Conservation (phyloP, 202 grass and related monocot species). For the Bolboschoenoplectus hybrid region DNA sequence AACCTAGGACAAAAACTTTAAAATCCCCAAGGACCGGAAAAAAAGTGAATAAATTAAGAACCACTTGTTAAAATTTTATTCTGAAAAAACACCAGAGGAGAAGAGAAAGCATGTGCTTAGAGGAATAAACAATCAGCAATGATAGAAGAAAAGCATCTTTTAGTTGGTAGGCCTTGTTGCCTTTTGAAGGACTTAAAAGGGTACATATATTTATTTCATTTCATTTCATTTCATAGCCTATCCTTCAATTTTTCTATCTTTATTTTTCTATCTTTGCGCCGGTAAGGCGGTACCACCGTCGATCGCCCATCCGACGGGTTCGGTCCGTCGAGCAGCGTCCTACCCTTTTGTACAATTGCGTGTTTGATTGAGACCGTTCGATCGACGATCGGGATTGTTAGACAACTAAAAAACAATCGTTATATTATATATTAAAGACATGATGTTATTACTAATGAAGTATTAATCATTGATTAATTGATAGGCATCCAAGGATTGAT, state of each 20-base stretch:
- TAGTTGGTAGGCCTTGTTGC: slow-evolving; percentile 37
- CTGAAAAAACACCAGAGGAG: slow-evolving; percentile 27
- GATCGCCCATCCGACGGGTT: not conserved
- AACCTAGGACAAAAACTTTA: slow-evolving; percentile 26
- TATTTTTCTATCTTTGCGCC: not conserved
- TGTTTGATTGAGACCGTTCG: not conserved
- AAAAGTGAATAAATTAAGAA: slow-evolving; percentile 25
- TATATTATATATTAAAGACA: not conserved
- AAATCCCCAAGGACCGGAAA: slow-evolving; percentile 18
- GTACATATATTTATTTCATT: not conserved
- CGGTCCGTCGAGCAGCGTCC: not conserved
- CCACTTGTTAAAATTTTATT: slow-evolving; percentile 27
- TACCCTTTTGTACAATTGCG: not conserved
- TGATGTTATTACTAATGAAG: slow-evolving; percentile 26
- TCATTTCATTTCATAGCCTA: slow-evolving; percentile 5
- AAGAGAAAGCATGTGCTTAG: slow-evolving; percentile 32
- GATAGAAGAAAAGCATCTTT: slow-evolving; percentile 42
- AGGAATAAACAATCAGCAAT: slow-evolving; percentile 31
- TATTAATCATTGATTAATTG: slow-evolving; percentile 9
- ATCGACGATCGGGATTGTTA: not conserved
- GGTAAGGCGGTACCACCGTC: not conserved
- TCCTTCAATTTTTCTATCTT: not conserved
- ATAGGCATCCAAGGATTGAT: slow-evolving; percentile 34
- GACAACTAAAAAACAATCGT: not conserved
- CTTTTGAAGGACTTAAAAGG: slow-evolving; percentile 30